These are phyloP conservation scores for Ampelocalamus luodianensis DNA, from an alignment of 176 grass and related monocot genomes.

Conservation along the genomic window DNA sequence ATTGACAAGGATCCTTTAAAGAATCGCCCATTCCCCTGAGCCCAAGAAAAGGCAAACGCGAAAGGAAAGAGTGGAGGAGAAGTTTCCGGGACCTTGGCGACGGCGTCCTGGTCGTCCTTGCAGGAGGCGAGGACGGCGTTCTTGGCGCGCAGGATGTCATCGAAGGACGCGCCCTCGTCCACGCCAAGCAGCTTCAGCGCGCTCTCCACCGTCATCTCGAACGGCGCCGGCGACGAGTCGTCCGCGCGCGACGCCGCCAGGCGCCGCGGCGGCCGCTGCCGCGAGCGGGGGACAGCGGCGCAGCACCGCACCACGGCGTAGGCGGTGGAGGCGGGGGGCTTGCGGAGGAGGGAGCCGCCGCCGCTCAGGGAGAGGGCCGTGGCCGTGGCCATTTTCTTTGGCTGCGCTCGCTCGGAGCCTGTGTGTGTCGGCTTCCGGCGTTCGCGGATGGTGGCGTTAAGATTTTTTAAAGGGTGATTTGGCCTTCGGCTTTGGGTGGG, in stretches of 20 bases:
- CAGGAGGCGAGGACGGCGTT: conserved; percentile 75
- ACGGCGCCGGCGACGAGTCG: conserved; percentile 75
- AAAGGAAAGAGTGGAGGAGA: conserved; percentile 29
- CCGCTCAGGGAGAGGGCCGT: conserved; percentile 61
- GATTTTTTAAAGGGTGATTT: conserved; percentile 28
- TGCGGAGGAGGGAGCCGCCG: conserved; percentile 43
- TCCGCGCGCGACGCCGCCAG: conserved; percentile 65
- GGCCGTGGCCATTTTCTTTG: conserved; percentile 62
- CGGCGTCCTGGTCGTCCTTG: conserved; percentile 86
- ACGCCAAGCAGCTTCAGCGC: conserved; percentile 90
- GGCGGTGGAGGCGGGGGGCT: conserved; percentile 1
- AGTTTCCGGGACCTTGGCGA: conserved; percentile 59
- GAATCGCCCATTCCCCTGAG: background rate
- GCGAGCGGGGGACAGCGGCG: conserved; percentile 23
- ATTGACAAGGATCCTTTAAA: background rate
- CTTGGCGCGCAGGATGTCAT: conserved; percentile 95
- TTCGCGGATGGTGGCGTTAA: conserved; percentile 11
- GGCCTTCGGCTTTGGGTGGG: background rate
- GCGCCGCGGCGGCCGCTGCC: conserved; percentile 35
- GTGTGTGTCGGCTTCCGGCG: conserved; percentile 32
- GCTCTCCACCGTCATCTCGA: conserved; percentile 85
- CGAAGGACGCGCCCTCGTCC: conserved; percentile 71
- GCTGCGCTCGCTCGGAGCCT: conserved; percentile 48
- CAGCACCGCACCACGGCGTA: conserved; percentile 36
- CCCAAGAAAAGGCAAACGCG: background rate